These are phyloP conservation scores for Dioszegia crocea DNA, from an alignment of 768 basidiomycete genomes.

Conservation along the genomic window DNA sequence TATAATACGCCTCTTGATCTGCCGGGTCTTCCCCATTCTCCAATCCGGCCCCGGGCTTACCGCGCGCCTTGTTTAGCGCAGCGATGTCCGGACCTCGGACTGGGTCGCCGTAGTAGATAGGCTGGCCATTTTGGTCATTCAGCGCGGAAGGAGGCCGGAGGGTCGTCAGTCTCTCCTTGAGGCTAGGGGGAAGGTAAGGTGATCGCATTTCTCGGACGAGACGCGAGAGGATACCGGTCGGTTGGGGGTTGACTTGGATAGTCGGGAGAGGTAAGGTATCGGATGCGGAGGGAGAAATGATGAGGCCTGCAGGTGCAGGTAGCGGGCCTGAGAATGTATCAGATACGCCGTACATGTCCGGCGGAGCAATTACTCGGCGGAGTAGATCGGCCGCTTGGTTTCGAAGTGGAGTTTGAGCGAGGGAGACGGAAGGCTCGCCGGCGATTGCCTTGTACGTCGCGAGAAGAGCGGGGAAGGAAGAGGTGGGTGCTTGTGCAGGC, in stretches of 20 bases:
- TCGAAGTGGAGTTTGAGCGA: slow-evolving; percentile 21
- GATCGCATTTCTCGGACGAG: slow-evolving; percentile 30
- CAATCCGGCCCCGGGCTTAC: slow-evolving; percentile 15
- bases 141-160: slow-evolving; percentile 30
- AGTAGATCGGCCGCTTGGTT: slow-evolving; percentile 28
- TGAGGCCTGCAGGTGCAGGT: slow-evolving; percentile 11
- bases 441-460: slow-evolving; percentile 26
- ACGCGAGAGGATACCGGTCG: slow-evolving; percentile 15
- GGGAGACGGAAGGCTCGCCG: slow-evolving; percentile 27
- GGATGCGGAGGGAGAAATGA: slow-evolving; percentile 20
- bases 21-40: not conserved
- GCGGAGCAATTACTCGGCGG: slow-evolving; percentile 19
- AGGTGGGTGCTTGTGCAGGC: slow-evolving; percentile 13
- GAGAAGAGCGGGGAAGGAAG: slow-evolving; percentile 29
- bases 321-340: slow-evolving; percentile 21
- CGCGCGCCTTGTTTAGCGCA: slow-evolving; percentile 26
- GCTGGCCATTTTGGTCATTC: slow-evolving; percentile 15
- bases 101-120: slow-evolving; percentile 32
- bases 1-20: slow-evolving; percentile 16
- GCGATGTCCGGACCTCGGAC: slow-evolving; percentile 28
- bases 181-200: slow-evolving; percentile 28
- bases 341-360: slow-evolving; percentile 21
- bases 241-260: slow-evolving; percentile 25
- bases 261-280: slow-evolving; percentile 9
- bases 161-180: slow-evolving; percentile 31